Evolutionary conservation across 2,329 filamentous ascomycete genomes (phyloP), one percentile per base, ranked within the genome.

Genomic region (Chaetoscypha palmicola): DNA sequence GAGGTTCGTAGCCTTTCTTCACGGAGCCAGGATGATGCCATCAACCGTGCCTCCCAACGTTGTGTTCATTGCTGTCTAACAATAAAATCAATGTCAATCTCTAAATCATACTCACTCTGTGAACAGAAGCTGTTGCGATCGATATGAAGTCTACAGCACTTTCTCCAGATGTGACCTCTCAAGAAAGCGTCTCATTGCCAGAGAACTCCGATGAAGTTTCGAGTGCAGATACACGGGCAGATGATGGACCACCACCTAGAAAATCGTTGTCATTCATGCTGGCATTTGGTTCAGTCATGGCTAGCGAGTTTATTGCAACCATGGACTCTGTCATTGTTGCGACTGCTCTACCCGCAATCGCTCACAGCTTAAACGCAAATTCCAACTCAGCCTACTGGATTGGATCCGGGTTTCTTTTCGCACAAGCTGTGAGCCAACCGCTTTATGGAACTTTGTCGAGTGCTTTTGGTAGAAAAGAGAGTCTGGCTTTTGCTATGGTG

Each of bases 321-420:
- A 39, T 50, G 28, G 45, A 50, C 20, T 46, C 48, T 7, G 48
- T 50, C 9, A 50, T 50, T 32, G 41, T 50, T 20, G 45, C 45
- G 9, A 41, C 48, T 14, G 45, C 46, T 7, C 48, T 53, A 2
- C 51, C 51, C 3, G 46, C 46, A 2, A 53, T 53, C 28, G 46
- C 51, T 21, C 23, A 35, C 14, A 42, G 31, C 5, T 26, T 51
- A 16, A 37, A 47, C 19, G 48, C 48, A 3, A 36, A 31, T 31
- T 47, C 42, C n/a, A 47, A 45, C 35, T 14, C 48, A 33, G 48
- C 51, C 14, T 53, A 49, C 28, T 53, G 51, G 51, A 24, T 32
- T 16, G 46, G 51, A 4, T 46, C 51, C 11, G 48, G 46, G 4
- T 53, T 51, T 40, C 34, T 53, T 1, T 47, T 53, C 22, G 46